Base-by-base conservation (phyloP, 371 early-diverging fungal species). In the Mucor plumbeus region DNA sequence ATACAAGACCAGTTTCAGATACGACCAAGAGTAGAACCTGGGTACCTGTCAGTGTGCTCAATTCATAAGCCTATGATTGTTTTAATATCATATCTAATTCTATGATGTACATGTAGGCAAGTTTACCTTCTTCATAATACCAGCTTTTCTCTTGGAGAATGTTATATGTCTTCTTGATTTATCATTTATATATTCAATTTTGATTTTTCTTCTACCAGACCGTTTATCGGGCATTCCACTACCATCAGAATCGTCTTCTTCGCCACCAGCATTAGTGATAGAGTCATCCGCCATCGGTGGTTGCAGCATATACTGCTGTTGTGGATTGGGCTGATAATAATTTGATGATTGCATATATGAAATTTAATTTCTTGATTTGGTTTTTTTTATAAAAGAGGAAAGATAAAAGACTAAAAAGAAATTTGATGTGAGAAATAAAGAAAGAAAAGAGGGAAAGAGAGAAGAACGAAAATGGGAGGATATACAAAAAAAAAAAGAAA, bases 121-220 rank as follows among this genome's bases (percentile, higher is more conserved):
- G 19, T 47, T 41, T 71, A 87, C 92, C 87, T 97, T 99, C 81
- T 98, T 98, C 97, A 98, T 95, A 60, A 99, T 94, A 17, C 98
- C 98, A 38, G 96, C 94, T 76, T 97, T 99, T 77, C 99, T 84
- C 79, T 99, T 99, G 69, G 91, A 91, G 76, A 99, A 99, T 19
- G 98, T 97, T 62, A 98, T 96, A 67, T 95, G 94, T 67, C 99
- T 87, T 71, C 95, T 87, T 57, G 89, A 90, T 82, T 94, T 95
- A 72, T 95, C 96, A 56, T 89, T 88, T 59, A 99, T 99, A 71
- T 91, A 98, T 75, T 94, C 95, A 74, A 97, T 95, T 73, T 92
- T 94, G 74, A 97, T 96, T 76, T 97, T 96, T 70, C 95, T 87
- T 54, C 97, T 83, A 6, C 93, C 93, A 35, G 88, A 80, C 6